A percentile compares a stretch with the other conserved stretches of the same genome.
Conservation (phyloP, 176 grass and related monocot genomes). For the Paspalum vaginatum region DNA sequence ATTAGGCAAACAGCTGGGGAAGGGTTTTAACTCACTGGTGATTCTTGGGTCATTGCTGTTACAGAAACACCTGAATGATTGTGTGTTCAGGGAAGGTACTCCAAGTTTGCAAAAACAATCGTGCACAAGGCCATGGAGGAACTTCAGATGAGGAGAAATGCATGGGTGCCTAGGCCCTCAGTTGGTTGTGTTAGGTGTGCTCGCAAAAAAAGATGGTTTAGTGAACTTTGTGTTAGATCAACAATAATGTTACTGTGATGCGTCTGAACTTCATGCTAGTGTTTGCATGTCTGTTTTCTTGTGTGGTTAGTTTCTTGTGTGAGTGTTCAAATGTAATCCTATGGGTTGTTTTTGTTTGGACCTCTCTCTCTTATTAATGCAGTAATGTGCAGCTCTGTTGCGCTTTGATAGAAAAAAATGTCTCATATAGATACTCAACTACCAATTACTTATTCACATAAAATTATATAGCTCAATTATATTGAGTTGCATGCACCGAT, state of each 20-base stretch:
- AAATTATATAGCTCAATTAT: background rate
- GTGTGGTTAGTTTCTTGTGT: background rate
- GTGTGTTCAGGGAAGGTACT: background rate
- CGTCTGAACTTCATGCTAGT: background rate
- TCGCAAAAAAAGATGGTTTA: background rate
- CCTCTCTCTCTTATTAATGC: background rate
- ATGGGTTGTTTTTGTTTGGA: background rate
- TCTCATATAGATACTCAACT: background rate
- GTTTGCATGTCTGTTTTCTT: background rate
- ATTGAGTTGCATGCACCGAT: no score
- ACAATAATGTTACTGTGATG: background rate
- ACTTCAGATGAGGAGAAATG: background rate
- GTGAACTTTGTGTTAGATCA: background rate
- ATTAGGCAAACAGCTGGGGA: background rate
- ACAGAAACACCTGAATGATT: background rate
- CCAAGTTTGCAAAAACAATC: background rate
- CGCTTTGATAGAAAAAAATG: background rate
- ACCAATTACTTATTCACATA: background rate
- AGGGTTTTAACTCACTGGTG: background rate
- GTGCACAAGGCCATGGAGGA: background rate
- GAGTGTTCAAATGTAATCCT: background rate
- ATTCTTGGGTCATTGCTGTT: slow-evolving; percentile 1
- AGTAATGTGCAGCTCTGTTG: background rate
- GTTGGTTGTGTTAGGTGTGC: background rate
- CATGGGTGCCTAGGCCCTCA: background rate